A percentile compares a stretch with the other conserved stretches of the same genome.
Conservation (phyloP, 2,329 filamentous ascomycete species). For the Colletotrichum siamense region DNA sequence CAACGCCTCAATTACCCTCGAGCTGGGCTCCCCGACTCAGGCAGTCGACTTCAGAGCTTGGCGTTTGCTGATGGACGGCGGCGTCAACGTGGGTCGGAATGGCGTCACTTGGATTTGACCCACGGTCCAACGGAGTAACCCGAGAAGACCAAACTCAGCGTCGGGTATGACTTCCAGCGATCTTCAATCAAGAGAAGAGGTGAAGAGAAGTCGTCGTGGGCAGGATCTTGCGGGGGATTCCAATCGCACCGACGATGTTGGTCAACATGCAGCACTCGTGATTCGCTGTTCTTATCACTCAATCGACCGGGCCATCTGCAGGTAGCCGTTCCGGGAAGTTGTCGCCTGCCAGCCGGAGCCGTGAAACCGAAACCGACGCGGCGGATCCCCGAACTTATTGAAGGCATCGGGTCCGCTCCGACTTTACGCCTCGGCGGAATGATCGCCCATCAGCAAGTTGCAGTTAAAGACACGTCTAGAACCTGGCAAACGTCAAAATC, state of each 20-base stretch:
- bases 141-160: background rate
- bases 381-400: background rate
- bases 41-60: background rate
- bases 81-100: background rate
- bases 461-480: background rate
- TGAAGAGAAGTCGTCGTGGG: background rate
- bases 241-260: background rate
- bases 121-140: background rate
- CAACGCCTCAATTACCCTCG: background rate
- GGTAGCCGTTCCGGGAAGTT: background rate
- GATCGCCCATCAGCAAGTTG: background rate
- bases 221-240: background rate
- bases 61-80: background rate
- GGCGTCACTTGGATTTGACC: background rate
- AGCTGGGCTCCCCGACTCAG: background rate
- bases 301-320: background rate
- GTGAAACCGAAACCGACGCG: background rate
- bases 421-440: background rate
- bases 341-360: background rate
- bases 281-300: background rate
- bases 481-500: fast-evolving
- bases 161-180: background rate
- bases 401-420: background rate
- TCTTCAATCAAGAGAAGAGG: background rate
- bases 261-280: background rate